phyloP scores from a whole-genome alignment of 495 filamentous ascomycete genomes.

The Parachaetomium inaequale region DNA sequence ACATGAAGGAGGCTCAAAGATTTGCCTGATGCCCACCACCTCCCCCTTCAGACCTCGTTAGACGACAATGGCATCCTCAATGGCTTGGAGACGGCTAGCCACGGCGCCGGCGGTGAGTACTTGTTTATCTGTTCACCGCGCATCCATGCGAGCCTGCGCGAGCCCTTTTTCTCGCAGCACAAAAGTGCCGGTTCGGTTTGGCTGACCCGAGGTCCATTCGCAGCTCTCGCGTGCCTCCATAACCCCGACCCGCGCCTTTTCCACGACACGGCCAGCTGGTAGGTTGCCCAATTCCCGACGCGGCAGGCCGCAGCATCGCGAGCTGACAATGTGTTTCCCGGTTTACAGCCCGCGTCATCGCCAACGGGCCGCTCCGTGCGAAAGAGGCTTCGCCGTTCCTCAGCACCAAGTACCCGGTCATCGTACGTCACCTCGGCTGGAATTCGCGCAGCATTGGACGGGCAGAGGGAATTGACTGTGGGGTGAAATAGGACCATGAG shows the following conservation, averaged over 20 bases:
- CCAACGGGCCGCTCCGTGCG: slow-evolving; percentile 77
- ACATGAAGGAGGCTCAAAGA: slow-evolving; percentile 28
- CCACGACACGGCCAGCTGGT: slow-evolving; percentile 79
- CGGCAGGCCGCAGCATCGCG: neutral
- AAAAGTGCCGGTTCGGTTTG: slow-evolving; percentile 1
- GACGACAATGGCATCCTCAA: slow-evolving; percentile 50
- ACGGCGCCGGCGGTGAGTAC: slow-evolving; percentile 45
- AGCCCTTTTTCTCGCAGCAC: slow-evolving; percentile 6
- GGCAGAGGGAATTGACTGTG: slow-evolving; percentile 27
- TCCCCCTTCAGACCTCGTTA: slow-evolving; percentile 26
- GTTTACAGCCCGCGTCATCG: slow-evolving; percentile 62
- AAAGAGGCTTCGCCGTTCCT: slow-evolving; percentile 85
- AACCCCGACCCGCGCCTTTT: slow-evolving; percentile 69
- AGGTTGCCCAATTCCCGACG: slow-evolving; percentile 31
- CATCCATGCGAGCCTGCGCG: neutral
- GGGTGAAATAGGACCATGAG: slow-evolving; percentile 48
- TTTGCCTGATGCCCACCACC: slow-evolving; percentile 32
- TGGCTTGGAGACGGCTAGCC: slow-evolving; percentile 49
- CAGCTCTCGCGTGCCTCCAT: slow-evolving; percentile 48
- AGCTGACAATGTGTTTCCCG: slow-evolving; percentile 11
- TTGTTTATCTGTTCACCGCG: neutral
- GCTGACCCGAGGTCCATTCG: slow-evolving; percentile 23
- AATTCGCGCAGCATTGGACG: neutral
- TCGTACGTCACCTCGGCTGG: slow-evolving; percentile 58
- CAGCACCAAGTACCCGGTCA: slow-evolving; percentile 82